These are phyloP conservation scores for Phytophthora kernoviae DNA, from an alignment of 352 stramenopile genomes.

Conservation along the genomic window DNA sequence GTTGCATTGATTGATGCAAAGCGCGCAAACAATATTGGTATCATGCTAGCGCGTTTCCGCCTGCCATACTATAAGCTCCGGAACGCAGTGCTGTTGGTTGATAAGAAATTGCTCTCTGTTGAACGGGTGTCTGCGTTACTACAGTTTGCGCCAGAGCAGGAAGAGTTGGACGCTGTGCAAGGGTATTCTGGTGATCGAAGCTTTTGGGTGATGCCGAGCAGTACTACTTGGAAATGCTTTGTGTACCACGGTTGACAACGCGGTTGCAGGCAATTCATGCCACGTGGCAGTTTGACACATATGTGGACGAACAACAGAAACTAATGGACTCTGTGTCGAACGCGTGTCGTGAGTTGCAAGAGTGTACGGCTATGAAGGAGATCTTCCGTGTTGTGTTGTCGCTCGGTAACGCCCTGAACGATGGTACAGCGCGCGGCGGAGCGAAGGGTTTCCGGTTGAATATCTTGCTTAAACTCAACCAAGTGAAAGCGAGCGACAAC, in stretches of 20 bases:
- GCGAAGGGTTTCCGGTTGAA: conserved; percentile 89
- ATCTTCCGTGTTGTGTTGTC: conserved; percentile 86
- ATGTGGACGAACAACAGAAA: conserved; percentile 76
- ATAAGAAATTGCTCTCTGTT: conserved; percentile 77
- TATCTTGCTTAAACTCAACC: conserved; percentile 89
- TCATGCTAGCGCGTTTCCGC: conserved; percentile 87
- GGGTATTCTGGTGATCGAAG: conserved; percentile 72
- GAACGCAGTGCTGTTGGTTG: conserved; percentile 75
- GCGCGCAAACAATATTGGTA: conserved; percentile 87
- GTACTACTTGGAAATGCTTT: conserved; percentile 77
- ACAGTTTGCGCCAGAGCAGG: conserved; percentile 79
- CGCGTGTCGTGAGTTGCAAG: conserved; percentile 90
- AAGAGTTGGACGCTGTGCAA: conserved; percentile 69
- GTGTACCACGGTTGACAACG: conserved; percentile 61
- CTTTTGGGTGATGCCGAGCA: conserved; percentile 81
- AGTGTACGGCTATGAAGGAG: conserved; percentile 86
- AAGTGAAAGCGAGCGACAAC: conserved; percentile 86
- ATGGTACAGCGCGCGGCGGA: conserved; percentile 79
- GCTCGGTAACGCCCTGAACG: conserved; percentile 92
- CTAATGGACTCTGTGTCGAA: conserved; percentile 85
- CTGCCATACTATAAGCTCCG: conserved; percentile 81
- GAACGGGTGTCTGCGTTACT: conserved; percentile 76
- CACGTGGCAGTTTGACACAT: conserved; percentile 85
- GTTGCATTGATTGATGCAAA: conserved; percentile 86
- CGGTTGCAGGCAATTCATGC: conserved; percentile 80